Evolutionary conservation across 176 grass and related monocot genomes (phyloP), one percentile per base, ranked within the genome.

Genomic region (Oryza glaberrima): DNA sequence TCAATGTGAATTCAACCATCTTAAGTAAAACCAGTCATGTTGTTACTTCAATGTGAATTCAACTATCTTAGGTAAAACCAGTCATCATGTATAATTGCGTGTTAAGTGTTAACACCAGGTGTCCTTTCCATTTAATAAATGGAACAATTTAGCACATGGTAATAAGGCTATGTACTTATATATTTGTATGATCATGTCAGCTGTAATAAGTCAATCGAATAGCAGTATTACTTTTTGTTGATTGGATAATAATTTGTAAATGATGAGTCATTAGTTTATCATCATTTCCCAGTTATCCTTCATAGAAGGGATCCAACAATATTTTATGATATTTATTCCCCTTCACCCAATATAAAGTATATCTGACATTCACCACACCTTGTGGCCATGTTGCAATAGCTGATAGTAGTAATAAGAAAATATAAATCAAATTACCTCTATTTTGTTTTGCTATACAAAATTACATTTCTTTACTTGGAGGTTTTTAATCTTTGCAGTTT

Each of bases 401-500:
- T 6, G 3, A 36, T 6, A 79, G 49, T 13, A 13, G 26, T 86
- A 34, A 65, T 12, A 25, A 17, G 73, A 75, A 11, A 67, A 58
- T 73, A 13, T 32, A 73, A 86, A 75, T 66, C 23, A 30, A n/a
- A 10, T 14, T 56, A 10, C 10, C 71, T 77, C 28, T 76, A 20
- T 71, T 69, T 85, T 84, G 19, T 84, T 77, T 82, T 61, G 30
- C 49, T 79, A n/a, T 51, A 28, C 11, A 20, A 40, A 79, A 79
- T 83, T 79, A 9, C 22, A 0, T 3, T 79, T 75, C 65, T 75
- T 90, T 64, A 90, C 52, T 58, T 28, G 11, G 73, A 70, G 67
- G 44, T 71, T 73, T 68, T 64, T 60, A 82, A 85, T 86, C 9
- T 67, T 68, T 86, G 71, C 88, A 98, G 93, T 98, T 94, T 86